Conservation (phyloP, 257 asterid species). For the Nicotiana knightiana region DNA sequence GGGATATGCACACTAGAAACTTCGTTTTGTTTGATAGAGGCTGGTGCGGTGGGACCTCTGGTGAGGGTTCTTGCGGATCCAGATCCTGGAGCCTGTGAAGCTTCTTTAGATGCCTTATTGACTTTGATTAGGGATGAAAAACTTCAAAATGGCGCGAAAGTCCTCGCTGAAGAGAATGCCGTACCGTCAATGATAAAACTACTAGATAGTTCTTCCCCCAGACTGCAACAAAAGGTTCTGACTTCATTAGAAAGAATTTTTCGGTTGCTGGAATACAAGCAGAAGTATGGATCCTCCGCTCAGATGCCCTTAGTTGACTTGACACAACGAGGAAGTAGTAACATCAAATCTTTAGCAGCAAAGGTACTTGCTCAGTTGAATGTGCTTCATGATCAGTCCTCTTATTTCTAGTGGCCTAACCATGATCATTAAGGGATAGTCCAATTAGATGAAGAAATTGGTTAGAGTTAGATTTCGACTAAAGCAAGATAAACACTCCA, state of each 20-base stretch:
- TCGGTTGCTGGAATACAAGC: conserved; percentile 41
- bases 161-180: conserved; percentile 46
- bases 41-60: conserved; percentile 43
- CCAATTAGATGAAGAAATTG: neutral
- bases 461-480: neutral
- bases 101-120: conserved; percentile 59
- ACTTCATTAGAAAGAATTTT: conserved; percentile 46
- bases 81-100: conserved; percentile 46
- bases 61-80: conserved; percentile 37
- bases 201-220: conserved; percentile 35
- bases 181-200: conserved; percentile 38
- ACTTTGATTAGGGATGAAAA: conserved; percentile 41
- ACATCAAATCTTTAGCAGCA: conserved; percentile 48
- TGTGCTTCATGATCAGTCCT: conserved; percentile 49
- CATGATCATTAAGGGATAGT: neutral
- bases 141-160: conserved; percentile 50
- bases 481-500: neutral
- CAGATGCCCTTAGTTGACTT: conserved; percentile 51
- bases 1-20: conserved; percentile 43
- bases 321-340: conserved; percentile 47
- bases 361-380: conserved; percentile 51
- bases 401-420: conserved; percentile 16
- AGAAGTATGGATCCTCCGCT: conserved; percentile 35
- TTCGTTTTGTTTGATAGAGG: conserved; percentile 56
- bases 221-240: conserved; percentile 53